phyloP scores from a whole-genome alignment of 495 filamentous ascomycete species.

The Penicillium cinerascens region DNA sequence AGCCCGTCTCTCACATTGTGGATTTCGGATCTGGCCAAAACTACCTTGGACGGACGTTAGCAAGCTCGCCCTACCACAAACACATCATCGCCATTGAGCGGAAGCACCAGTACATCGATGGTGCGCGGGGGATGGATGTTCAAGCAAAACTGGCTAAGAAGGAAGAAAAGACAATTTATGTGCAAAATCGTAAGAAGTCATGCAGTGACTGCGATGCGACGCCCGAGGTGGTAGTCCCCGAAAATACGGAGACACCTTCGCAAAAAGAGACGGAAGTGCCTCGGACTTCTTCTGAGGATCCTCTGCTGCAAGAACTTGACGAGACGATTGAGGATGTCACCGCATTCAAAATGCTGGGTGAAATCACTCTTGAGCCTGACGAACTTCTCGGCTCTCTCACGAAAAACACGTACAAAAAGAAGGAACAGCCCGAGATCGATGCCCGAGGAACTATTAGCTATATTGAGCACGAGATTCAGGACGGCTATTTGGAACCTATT shows the following conservation, averaged over 20 bases:
- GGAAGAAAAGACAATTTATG: conserved; percentile 44
- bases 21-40: conserved; percentile 97
- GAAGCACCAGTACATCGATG: conserved; percentile 75
- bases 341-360: conserved; percentile 37
- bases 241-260: conserved; percentile 23
- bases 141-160: conserved; percentile 65
- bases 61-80: conserved; percentile 77
- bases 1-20: conserved; percentile 76
- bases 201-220: conserved; percentile 40
- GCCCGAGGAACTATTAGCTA: conserved; percentile 44
- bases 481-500: conserved; percentile 72
- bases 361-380: conserved; percentile 33
- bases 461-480: conserved; percentile 50
- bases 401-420: conserved; percentile 15
- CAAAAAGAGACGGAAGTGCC: not conserved
- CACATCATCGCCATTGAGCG: conserved; percentile 90
- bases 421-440: conserved; percentile 21
- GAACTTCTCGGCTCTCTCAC: conserved; percentile 22
- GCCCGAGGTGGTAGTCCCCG: conserved; percentile 22
- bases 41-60: conserved; percentile 85
- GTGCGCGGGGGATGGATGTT: conserved; percentile 78
- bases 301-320: conserved; percentile 28
- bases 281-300: conserved; percentile 19
- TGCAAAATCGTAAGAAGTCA: conserved; percentile 73
- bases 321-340: conserved; percentile 31